Evolutionary conservation across 164 flowering plant genomes (phyloP).

Genomic region (Berberis thunbergii): DNA sequence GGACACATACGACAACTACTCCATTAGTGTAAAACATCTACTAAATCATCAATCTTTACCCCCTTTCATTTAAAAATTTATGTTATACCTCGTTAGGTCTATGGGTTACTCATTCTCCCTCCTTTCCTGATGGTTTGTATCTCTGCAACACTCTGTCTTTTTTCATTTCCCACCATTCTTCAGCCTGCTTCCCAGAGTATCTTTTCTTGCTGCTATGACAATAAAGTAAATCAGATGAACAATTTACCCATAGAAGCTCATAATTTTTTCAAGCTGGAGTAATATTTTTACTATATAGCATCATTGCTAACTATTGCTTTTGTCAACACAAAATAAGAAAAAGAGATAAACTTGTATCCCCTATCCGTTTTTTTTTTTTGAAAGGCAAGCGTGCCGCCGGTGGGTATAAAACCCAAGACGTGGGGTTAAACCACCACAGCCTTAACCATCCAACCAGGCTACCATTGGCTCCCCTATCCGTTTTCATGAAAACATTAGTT

Average conservation of each 20-base stretch:
- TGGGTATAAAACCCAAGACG: no score
- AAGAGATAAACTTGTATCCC: not conserved
- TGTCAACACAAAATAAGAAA: no score
- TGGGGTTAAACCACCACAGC: no score
- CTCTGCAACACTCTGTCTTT: constrained; percentile 50
- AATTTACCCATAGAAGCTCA: not conserved
- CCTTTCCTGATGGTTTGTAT: constrained; percentile 23
- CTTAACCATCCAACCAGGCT: no score
- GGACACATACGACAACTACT: no score
- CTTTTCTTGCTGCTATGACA: constrained; percentile 43
- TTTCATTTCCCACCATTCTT: constrained; percentile 81
- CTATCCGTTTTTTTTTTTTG: no score
- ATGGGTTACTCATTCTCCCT: constrained; percentile 1
- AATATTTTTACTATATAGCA: not conserved
- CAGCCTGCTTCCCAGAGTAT: constrained; percentile 59
- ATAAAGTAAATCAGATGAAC: not conserved
- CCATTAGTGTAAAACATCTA: no score
- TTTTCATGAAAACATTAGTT: not conserved
- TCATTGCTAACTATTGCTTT: not conserved
- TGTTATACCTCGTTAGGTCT: no score
- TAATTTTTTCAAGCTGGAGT: not conserved
- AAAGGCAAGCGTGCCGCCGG: no score
- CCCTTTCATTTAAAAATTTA: no score
- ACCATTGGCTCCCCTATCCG: no score
- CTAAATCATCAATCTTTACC: no score